Conservation (phyloP, 805 yeast genomes). For the Yarrowia yakushimensis region DNA sequence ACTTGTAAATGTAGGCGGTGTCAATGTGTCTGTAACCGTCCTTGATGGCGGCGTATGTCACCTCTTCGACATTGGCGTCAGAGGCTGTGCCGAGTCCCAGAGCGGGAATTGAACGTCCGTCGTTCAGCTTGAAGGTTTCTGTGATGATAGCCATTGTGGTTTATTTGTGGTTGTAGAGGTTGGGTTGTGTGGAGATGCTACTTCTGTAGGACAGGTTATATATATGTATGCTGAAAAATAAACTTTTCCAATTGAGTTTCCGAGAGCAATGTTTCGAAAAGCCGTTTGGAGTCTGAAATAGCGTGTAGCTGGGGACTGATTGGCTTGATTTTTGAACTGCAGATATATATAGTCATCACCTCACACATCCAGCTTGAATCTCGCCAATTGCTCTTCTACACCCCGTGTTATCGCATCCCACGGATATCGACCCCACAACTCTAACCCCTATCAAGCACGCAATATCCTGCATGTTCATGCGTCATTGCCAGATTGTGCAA, state of each 20-base stretch:
- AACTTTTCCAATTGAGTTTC: neutral
- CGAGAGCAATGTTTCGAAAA: neutral
- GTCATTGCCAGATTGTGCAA: neutral
- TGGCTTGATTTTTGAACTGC: neutral
- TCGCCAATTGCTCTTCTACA: neutral
- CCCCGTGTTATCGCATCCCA: neutral
- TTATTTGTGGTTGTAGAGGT: no score
- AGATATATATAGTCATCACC: no score
- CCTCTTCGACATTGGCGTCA: constrained; percentile 47
- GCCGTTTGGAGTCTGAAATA: neutral
- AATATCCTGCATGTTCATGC: neutral
- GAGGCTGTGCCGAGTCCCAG: constrained; percentile 74
- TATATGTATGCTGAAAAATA: neutral
- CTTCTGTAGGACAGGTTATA: no score
- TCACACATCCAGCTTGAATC: no score
- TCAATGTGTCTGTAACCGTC: constrained; percentile 76
- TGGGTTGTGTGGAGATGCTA: no score
- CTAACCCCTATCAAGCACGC: neutral
- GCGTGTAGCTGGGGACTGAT: neutral
- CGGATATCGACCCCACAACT: neutral
- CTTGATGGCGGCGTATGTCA: constrained; percentile 43
- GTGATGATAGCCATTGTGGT: constrained; percentile 16
- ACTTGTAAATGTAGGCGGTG: constrained; percentile 65
- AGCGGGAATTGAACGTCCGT: constrained; percentile 60
- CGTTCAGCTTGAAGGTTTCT: constrained; percentile 41